Base-by-base conservation (phyloP, 2,329 filamentous ascomycete genomes). In the Fusarium sp. region DNA sequence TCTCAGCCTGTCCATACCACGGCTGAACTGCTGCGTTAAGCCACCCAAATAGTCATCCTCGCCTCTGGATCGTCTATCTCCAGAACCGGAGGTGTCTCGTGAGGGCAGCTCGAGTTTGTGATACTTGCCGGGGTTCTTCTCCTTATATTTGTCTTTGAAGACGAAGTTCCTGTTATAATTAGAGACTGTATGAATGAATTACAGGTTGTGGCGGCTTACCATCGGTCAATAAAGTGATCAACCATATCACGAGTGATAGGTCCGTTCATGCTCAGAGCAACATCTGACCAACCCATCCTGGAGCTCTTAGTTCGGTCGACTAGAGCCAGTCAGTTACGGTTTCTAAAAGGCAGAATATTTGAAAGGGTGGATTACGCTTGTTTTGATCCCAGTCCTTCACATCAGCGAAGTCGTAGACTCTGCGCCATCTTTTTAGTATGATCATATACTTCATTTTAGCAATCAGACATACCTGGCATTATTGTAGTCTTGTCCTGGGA, bases 221-320 rank as follows among this genome's bases (percentile, higher is more conserved):
- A 98, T 75, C 94, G 86, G 78, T 97, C 92, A 4, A 90, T 87
- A 76, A 98, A 97, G 79, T 97, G 94, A 9, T 88, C 87, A 36
- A 90, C 86, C 36, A 97, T 85, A 79, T 93, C 94, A 70, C 91
- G 86, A 0, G 95, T 91, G 14, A 94, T 92, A 1, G 91, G 91
- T 0, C 94, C 94, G 18, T 87, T 87, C 63, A 97, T 80, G 74
- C 90, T 94, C 62, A 98, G 85, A 15, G 92, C 91, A 65, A 97
- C 89, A 81, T 97, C 95, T 18, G 93, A 94, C 95, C 95, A 97
- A 25, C 94, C 94, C 94, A 97, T 97, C 66, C 95, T 89, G 5
- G 93, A 94, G 81, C 87, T 93, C 77, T 90, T 89, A 15, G 90
- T 91, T 54, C 95, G 89, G 76, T 97, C 92, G 25, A 98, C 86